Percentiles rank a stretch among this genome's conserved stretches.
phyloP scores from a whole-genome alignment of 345 rosid species.

The Streptanthus diversifolius region DNA sequence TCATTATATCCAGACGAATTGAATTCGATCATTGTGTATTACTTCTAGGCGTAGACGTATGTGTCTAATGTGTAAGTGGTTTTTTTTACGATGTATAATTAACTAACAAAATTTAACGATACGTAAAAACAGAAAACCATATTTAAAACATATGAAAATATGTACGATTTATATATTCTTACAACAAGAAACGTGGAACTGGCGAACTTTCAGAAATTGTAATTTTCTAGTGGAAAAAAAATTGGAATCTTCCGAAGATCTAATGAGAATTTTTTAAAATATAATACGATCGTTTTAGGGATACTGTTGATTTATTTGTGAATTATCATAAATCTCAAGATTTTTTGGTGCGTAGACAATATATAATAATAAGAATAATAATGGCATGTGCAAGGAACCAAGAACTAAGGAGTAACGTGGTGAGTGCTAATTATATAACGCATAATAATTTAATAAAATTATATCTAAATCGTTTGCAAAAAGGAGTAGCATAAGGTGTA shows the following conservation, averaged over 20 bases:
- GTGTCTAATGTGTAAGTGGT: not conserved
- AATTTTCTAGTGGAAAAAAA: too few species aligned
- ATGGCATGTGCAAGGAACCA: too few species aligned
- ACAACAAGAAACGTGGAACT: too few species aligned
- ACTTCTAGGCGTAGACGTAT: not conserved
- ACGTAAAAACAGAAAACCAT: not conserved
- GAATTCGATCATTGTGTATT: not conserved
- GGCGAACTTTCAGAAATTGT: too few species aligned
- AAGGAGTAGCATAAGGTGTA: too few species aligned
- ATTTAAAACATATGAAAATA: not conserved
- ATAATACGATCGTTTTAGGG: not conserved
- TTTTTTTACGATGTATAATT: too few species aligned
- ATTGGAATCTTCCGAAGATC: not conserved
- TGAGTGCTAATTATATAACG: not conserved
- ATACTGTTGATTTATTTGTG: not conserved
- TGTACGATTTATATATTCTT: not conserved
- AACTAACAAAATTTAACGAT: not conserved
- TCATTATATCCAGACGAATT: not conserved
- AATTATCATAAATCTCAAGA: not conserved
- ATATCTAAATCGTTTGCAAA: too few species aligned
- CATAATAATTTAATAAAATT: too few species aligned
- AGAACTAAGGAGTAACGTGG: too few species aligned
- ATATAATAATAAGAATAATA: too few species aligned
- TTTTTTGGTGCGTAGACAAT: not conserved
- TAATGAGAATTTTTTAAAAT: not conserved